Evolutionary conservation across 768 basidiomycete genomes (phyloP).

Genomic region (Artomyces pyxidatus): DNA sequence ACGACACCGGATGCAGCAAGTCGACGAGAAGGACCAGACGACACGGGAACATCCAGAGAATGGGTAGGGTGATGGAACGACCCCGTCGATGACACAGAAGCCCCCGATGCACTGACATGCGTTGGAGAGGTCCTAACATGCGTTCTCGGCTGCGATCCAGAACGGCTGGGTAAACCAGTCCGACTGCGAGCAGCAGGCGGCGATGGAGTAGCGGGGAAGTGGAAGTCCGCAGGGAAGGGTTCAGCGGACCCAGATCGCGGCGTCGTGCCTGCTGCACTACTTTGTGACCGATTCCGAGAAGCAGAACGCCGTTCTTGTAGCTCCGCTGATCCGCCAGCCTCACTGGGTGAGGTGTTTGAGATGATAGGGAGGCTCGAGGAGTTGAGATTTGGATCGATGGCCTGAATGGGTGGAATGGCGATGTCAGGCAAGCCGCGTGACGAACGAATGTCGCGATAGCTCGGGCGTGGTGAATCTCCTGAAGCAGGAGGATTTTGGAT

Average conservation of each 20-base stretch:
- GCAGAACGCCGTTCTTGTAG: slow-evolving; percentile 3
- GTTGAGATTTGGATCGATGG: not conserved
- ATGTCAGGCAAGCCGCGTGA: not conserved
- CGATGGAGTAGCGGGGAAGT: slow-evolving; percentile 26
- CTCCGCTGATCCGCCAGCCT: too few relatives aligned
- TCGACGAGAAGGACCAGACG: slow-evolving; percentile 15
- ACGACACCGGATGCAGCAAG: slow-evolving; percentile 23
- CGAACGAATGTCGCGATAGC: not conserved
- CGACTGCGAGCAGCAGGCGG: slow-evolving; percentile 4
- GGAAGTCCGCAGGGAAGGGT: slow-evolving; percentile 21
- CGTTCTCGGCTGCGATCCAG: slow-evolving; percentile 1
- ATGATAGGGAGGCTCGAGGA: not conserved
- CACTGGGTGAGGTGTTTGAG: too few relatives aligned
- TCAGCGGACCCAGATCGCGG: not conserved
- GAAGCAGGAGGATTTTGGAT: too few relatives aligned
- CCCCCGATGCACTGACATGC: not conserved
- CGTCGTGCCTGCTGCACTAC: slow-evolving; percentile 4
- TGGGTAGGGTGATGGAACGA: slow-evolving; percentile 41
- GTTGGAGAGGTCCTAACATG: slow-evolving; percentile 7
- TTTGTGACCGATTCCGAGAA: slow-evolving; percentile 6
- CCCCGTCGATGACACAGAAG: not conserved
- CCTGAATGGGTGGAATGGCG: not conserved
- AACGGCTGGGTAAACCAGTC: not conserved
- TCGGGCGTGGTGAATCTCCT: not conserved
- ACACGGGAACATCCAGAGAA: slow-evolving; percentile 40